Base-by-base conservation (phyloP, 441 rosid species). In the Gossypium lobatum region DNA sequence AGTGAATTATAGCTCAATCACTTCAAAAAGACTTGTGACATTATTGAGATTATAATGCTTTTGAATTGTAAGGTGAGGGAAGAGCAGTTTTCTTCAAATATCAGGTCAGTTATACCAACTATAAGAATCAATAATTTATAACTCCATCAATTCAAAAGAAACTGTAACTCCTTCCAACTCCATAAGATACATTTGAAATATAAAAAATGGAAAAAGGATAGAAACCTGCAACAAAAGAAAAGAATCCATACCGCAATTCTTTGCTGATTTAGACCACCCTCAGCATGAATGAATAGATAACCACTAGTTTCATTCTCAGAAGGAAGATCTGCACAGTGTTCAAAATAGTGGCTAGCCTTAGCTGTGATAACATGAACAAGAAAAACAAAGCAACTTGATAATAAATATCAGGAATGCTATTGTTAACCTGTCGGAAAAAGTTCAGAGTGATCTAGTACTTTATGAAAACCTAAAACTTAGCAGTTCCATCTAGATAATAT, bases 261-360 rank as follows among this genome's bases (percentile, higher is more conserved):
- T 81, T 95, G 99, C 80, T 95, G 99, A 91, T 95, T 95, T 81
- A 95, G 79, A 79, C 99, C 98, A 63, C 99, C 99, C 83, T 95
- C 99, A 5, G 99, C 99, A 82, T 95, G 96, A 74, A 95, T 91
- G 79, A 95, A 95, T 74, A 95, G 88, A 80, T 91, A 95, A 26
- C 99, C 99, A 79, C 80, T 91, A 76, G 97, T 95, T 85, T 91
- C 96, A 84, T 95, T 95, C 85, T 90, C 93, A 0, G 85, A 84
- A 81, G 90, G 95, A 84, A 95, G 82, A 88, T 86, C 99, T 95
- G 95, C 83, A 81, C 67, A 67, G 59, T 61, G 53, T 39, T 50
- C 26, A 75, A 60, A 74, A 46, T 55, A 78, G 72, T 80, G 46
- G 39, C 8, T 37, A 71, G 7, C 20, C 11, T 6, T 57, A 66